Evolutionary conservation across 768 basidiomycete species (phyloP).

Genomic region (Boletus fagicola): DNA sequence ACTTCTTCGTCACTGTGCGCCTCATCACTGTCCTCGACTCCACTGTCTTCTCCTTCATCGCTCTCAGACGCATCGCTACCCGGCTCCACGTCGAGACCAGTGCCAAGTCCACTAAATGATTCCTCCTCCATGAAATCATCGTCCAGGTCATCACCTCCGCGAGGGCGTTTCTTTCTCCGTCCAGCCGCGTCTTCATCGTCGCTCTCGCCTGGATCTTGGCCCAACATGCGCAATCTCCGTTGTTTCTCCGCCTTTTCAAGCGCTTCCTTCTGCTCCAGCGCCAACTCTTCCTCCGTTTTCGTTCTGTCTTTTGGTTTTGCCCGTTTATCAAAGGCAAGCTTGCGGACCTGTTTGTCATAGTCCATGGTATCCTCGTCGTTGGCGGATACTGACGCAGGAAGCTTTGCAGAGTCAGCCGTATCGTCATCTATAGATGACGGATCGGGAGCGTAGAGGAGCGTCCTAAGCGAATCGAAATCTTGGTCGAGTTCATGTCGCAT

Average conservation of each 20-base stretch:
- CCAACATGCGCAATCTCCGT: constrained; percentile 81
- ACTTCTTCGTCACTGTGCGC: constrained; percentile 28
- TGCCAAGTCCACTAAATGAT: constrained; percentile 32
- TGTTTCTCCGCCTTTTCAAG: constrained; percentile 83
- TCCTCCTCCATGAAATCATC: constrained; percentile 69
- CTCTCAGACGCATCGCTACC: constrained; percentile 40
- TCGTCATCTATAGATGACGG: constrained; percentile 44
- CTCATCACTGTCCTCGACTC: constrained; percentile 34
- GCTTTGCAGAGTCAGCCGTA: constrained; percentile 13
- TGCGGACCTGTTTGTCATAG: constrained; percentile 90
- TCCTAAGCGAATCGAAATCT: constrained; percentile 78
- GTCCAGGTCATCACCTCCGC: constrained; percentile 86
- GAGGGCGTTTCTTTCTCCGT: constrained; percentile 48
- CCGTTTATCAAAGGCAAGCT: constrained; percentile 89
- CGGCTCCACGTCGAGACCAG: constrained; percentile 38
- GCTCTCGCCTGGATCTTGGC: constrained; percentile 65
- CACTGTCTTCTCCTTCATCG: constrained; percentile 32
- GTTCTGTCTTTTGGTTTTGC: constrained; percentile 93
- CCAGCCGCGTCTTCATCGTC: constrained; percentile 52
- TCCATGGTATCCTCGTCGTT: constrained; percentile 45
- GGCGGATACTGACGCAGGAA: not conserved
- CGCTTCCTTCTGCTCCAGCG: constrained; percentile 80
- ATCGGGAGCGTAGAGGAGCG: constrained; percentile 62
- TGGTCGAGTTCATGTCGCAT: constrained; percentile 86
- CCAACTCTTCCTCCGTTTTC: constrained; percentile 94